Evolutionary conservation across 2,329 filamentous ascomycete species (phyloP).

Genomic region (Torrubiella hemipterigena): DNA sequence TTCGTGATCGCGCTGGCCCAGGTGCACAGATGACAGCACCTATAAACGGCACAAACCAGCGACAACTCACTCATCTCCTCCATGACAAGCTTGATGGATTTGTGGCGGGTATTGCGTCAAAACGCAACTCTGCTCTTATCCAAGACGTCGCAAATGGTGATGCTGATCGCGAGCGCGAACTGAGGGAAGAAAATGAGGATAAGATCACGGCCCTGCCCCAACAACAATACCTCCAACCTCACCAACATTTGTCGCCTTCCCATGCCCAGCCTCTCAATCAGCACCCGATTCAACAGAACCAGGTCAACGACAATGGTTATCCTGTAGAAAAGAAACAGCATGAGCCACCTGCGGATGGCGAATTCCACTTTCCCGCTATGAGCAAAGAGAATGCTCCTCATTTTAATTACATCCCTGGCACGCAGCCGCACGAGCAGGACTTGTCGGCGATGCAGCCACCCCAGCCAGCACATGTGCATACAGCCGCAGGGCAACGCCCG

Average conservation of each 20-base stretch:
- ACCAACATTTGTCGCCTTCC: slow-evolving; percentile 20
- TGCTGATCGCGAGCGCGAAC: slow-evolving; percentile 63
- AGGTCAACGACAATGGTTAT: slow-evolving; percentile 35
- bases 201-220: slow-evolving; percentile 70
- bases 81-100: slow-evolving; percentile 83
- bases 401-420: slow-evolving; percentile 45
- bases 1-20: slow-evolving; percentile 18
- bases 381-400: slow-evolving; percentile 38
- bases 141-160: slow-evolving; percentile 72
- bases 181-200: slow-evolving; percentile 75
- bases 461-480: slow-evolving; percentile 41
- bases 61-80: slow-evolving; percentile 62
- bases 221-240: slow-evolving; percentile 49
- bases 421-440: slow-evolving; percentile 19
- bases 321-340: slow-evolving; percentile 29
- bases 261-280: slow-evolving; percentile 6
- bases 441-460: slow-evolving; percentile 16
- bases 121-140: slow-evolving; percentile 76
- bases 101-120: slow-evolving; percentile 75
- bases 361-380: slow-evolving; percentile 48
- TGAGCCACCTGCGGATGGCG: slow-evolving; percentile 21
- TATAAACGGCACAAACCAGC: slow-evolving; percentile 14
- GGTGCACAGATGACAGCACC: slow-evolving; percentile 33
- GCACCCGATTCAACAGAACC: slow-evolving; percentile 34
- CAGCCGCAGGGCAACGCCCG: slow-evolving; percentile 24